Evolutionary conservation across 2,329 filamentous ascomycete species (phyloP).

Genomic region (Fusarium sarcochroum): DNA sequence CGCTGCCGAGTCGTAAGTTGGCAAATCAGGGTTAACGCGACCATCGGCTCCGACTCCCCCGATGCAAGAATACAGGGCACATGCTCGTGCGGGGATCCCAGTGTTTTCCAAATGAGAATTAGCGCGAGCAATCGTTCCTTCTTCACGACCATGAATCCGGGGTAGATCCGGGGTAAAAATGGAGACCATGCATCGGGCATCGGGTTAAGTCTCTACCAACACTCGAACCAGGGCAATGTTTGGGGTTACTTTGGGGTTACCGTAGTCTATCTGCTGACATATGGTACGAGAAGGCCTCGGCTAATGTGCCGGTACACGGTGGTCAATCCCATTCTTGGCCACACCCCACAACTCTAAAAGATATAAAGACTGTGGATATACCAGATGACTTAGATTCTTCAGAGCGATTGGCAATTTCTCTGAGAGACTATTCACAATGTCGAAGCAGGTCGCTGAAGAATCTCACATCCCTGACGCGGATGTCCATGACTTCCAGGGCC

Average conservation of each 20-base stretch:
- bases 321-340: not conserved
- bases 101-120: not conserved
- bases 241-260: not conserved
- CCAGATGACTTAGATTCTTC: not conserved
- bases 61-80: not conserved
- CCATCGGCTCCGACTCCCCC: conserved; percentile 29
- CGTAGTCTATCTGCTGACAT: not conserved
- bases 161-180: conserved; percentile 41
- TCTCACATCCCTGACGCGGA: conserved; percentile 27
- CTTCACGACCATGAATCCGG: conserved; percentile 11
- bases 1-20: not conserved
- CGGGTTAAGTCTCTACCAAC: conserved; percentile 9
- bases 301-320: conserved; percentile 8
- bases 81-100: not conserved
- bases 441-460: conserved; percentile 27
- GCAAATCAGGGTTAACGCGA: not conserved
- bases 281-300: conserved; percentile 29
- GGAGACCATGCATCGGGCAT: conserved; percentile 30
- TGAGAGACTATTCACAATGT: conserved; percentile 5
- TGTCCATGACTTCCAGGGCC: conserved; percentile 41
- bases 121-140: not conserved
- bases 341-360: conserved; percentile 10
- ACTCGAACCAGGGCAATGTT: not conserved
- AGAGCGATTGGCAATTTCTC: not conserved
- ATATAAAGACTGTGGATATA: conserved; percentile 33